Evolutionary conservation across 371 early-diverging fungal species (phyloP).

Genomic region (Mucor piriformis): DNA sequence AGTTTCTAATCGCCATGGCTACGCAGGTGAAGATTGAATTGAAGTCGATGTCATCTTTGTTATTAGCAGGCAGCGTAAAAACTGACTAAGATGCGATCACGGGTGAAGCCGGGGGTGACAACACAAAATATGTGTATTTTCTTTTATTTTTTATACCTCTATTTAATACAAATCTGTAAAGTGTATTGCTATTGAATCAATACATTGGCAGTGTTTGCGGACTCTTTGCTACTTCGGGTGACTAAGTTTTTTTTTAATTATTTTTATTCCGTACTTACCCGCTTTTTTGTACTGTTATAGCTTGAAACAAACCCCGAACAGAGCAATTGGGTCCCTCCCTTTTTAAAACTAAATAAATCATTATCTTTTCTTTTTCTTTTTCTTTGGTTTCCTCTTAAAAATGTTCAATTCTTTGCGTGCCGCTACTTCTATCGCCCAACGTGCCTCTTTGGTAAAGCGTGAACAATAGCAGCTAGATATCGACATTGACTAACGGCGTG

Average conservation of each 20-base stretch:
- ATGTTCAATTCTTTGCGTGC: slow-evolving; percentile 63
- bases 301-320: slow-evolving; percentile 7
- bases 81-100: too few species aligned
- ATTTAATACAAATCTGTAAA: background rate
- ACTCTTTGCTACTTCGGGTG: slow-evolving; percentile 14
- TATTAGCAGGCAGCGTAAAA: too few species aligned
- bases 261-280: slow-evolving; percentile 42
- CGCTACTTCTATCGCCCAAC: slow-evolving; percentile 54
- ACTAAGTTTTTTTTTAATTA: slow-evolving; percentile 17
- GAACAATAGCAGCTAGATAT: too few species aligned
- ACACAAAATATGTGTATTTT: background rate
- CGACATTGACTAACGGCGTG: background rate
- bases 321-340: slow-evolving; percentile 9
- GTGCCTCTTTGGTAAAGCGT: slow-evolving; percentile 54
- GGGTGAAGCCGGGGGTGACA: too few species aligned
- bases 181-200: background rate
- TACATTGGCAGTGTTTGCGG: background rate
- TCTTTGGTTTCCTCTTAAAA: slow-evolving; percentile 12
- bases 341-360: slow-evolving; percentile 6
- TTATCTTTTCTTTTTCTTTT: slow-evolving; percentile 17
- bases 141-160: background rate
- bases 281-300: slow-evolving; percentile 23
- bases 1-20: background rate
- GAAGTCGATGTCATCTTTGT: background rate
- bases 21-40: background rate